Base-by-base conservation (phyloP, 2,329 filamentous ascomycete genomes). In the Dissoconium aciculare region DNA sequence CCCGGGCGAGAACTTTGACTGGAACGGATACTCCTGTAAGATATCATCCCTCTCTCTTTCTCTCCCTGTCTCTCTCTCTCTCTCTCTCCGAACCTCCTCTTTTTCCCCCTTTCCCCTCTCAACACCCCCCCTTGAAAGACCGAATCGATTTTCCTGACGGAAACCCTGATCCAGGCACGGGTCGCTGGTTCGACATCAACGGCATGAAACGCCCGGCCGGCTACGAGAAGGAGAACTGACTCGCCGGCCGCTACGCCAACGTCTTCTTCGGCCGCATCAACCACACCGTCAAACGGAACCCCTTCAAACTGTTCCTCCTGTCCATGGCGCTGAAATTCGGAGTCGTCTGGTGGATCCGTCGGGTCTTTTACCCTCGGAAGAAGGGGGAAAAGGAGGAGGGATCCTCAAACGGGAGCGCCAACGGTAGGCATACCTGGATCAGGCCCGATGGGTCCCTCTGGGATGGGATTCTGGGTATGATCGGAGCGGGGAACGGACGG, bases 1-100 rank as follows among this genome's bases (percentile, higher is more conserved):
- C 52, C 87, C 89, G 5, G 76, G 78, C 50, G 81, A 95, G 37
- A 98, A 98, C 64, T 98, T 98, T 66, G 89, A 98, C 60, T 98
- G 91, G 91, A 94, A 93, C 59, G 80, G 81, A 31, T 95, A 94
- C 56, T 93, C 83, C 55, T 95, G 85, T 91, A 71, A 65, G 81
- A 64, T 38, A 17, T 15, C 5, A 11, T 8, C 37, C 6, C 17
- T 9, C 17, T 11, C 13, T 12, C 11, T 12, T 15, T 17, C 11
- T 10, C 15, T 25, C 21, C 14, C 32, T 17, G 26, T 23, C 12
- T 16, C 17, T 31, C 6, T 10, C 29, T 10, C 31, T 3, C 16
- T n/a, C 5, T 28, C 15, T 32, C 24, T 32, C 28, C 27, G 31
- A 27, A 27, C 28, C 28, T 31, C 12, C 31, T 15, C 26, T 11